Evolutionary conservation across 2,329 filamentous ascomycete genomes (phyloP).

Genomic region (Juglanconis sp.): DNA sequence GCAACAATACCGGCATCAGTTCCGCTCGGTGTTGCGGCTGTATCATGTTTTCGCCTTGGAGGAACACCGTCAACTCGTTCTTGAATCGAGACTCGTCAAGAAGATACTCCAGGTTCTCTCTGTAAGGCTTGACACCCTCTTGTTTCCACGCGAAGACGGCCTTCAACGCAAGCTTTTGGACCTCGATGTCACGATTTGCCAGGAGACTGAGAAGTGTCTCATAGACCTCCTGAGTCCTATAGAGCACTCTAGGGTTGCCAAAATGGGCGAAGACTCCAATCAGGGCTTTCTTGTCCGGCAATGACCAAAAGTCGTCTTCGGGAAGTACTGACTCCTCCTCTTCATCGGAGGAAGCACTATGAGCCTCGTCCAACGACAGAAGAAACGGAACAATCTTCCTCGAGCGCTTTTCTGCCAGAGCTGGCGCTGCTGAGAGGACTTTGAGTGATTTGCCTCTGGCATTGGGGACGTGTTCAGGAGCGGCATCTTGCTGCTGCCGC

Average conservation of each 20-base stretch:
- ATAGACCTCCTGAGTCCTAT: slow-evolving; percentile 72
- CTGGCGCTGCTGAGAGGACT: slow-evolving; percentile 69
- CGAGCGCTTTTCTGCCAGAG: slow-evolving; percentile 80
- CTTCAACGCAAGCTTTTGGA: slow-evolving; percentile 82
- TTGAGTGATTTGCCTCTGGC: slow-evolving; percentile 77
- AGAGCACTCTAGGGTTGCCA: slow-evolving; percentile 80
- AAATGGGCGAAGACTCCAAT: slow-evolving; percentile 82
- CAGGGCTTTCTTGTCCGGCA: slow-evolving; percentile 80
- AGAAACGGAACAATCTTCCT: slow-evolving; percentile 82
- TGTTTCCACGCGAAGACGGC: slow-evolving; percentile 88
- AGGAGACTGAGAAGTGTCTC: slow-evolving; percentile 70
- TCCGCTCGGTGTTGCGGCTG: slow-evolving; percentile 67
- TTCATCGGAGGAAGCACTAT: slow-evolving; percentile 37
- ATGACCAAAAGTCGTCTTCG: slow-evolving; percentile 55
- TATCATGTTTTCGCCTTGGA: slow-evolving; percentile 73
- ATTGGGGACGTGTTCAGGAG: slow-evolving; percentile 48
- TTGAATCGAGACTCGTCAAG: slow-evolving; percentile 89
- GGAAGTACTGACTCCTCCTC: slow-evolving; percentile 39
- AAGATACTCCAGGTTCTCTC: slow-evolving; percentile 80
- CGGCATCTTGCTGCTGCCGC: slow-evolving; percentile 51
- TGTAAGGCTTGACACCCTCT: slow-evolving; percentile 69
- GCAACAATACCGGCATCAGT: slow-evolving; percentile 81
- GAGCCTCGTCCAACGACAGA: slow-evolving; percentile 69
- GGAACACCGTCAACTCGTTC: slow-evolving; percentile 86
- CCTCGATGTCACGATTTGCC: slow-evolving; percentile 83